These are phyloP conservation scores for Monosporascus sp. DNA, from an alignment of 2,329 filamentous ascomycete species.

Conservation along the genomic window DNA sequence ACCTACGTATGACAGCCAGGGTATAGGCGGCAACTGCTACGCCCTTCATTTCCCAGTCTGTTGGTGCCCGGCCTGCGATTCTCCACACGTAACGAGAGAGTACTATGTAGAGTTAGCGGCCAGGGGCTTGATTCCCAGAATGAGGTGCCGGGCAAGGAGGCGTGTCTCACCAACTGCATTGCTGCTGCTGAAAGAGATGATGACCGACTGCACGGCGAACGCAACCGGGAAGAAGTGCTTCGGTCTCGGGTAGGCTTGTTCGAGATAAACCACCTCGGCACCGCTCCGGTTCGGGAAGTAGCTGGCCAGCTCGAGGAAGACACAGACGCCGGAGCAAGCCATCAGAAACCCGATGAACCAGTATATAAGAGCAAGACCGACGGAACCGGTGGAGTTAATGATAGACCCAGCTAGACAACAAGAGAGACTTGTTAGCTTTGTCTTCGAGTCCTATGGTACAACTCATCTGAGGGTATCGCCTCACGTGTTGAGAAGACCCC, in stretches of 20 bases:
- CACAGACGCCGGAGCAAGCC: conserved; percentile 38
- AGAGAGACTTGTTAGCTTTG: no score
- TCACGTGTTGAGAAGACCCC: conserved; percentile 46
- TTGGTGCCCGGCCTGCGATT: conserved; percentile 44
- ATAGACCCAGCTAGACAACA: conserved; percentile 38
- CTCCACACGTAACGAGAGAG: conserved; percentile 59
- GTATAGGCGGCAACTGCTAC: conserved; percentile 61
- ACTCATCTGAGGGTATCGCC: neutral
- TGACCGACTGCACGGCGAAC: conserved; percentile 49
- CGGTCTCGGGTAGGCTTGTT: conserved; percentile 53
- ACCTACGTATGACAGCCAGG: conserved; percentile 49
- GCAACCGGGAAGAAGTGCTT: conserved; percentile 51
- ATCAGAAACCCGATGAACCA: conserved; percentile 50
- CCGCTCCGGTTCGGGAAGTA: conserved; percentile 54
- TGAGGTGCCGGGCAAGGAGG: neutral
- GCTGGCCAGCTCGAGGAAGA: conserved; percentile 50
- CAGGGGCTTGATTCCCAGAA: neutral
- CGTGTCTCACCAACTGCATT: conserved; percentile 45
- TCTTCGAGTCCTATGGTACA: no score
- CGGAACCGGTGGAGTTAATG: conserved; percentile 43
- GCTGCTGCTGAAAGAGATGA: conserved; percentile 53
- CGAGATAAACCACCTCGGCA: conserved; percentile 52
- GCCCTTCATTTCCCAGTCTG: conserved; percentile 61
- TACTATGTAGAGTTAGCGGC: conserved; percentile 31
- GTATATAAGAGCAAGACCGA: conserved; percentile 48